Conservation (phyloP, 2,329 filamentous ascomycete genomes). For the Incumbomyces lentus region DNA sequence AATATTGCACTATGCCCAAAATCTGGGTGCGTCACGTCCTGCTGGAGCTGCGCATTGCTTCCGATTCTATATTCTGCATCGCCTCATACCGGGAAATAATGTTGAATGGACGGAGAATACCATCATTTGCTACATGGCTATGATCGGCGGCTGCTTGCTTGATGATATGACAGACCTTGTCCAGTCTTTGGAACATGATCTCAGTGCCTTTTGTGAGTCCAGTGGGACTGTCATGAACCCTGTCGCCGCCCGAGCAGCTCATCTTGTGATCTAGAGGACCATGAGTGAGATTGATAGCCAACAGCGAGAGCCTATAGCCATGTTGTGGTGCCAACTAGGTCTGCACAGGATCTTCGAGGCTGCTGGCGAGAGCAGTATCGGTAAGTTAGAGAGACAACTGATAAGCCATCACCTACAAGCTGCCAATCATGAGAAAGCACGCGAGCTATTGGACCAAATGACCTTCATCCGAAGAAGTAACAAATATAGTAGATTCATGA, state of each 20-base stretch:
- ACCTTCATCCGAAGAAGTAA: conserved; percentile 53
- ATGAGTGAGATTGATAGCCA: conserved; percentile 1
- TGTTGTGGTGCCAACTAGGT: conserved; percentile 62
- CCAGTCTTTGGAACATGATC: conserved; percentile 5
- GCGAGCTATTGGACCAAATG: conserved; percentile 46
- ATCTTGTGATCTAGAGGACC: conserved; percentile 61
- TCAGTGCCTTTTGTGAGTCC: conserved; percentile 36
- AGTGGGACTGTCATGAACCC: conserved; percentile 24
- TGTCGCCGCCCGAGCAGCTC: conserved; percentile 45
- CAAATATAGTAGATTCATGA: conserved; percentile 46
- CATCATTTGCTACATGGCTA: conserved; percentile 58
- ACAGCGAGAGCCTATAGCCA: conserved; percentile 13
- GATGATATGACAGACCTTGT: neutral
- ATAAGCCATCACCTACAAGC: conserved; percentile 58
- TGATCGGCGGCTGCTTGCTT: conserved; percentile 31
- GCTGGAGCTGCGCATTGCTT: conserved; percentile 39
- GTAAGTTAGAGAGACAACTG: conserved; percentile 63
- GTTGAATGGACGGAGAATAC: conserved; percentile 57
- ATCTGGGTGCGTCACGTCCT: conserved; percentile 28
- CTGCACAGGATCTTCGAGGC: conserved; percentile 57
- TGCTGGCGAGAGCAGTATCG: conserved; percentile 54
- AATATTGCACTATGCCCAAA: conserved; percentile 57
- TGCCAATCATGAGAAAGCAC: conserved; percentile 42
- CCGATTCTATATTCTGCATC: conserved; percentile 52
- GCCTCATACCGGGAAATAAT: conserved; percentile 42